Evolutionary conservation across 2,329 filamentous ascomycete genomes (phyloP).

Genomic region (Trichoderma atroviride): DNA sequence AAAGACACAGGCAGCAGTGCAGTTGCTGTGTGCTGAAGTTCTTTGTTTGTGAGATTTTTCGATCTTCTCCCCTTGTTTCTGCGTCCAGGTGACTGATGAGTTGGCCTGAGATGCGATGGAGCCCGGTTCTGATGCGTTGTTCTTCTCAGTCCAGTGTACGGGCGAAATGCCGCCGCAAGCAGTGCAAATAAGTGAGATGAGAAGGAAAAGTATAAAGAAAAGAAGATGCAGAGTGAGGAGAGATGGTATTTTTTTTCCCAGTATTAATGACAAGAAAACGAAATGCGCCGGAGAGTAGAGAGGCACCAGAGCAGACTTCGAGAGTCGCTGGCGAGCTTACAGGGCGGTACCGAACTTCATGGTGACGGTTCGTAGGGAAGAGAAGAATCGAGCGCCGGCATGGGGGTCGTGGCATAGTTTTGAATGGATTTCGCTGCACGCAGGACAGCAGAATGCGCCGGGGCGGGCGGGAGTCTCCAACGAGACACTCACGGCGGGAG

Average conservation of each 20-base stretch:
- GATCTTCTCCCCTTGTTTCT: background rate
- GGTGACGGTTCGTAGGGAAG: slow-evolving; percentile 53
- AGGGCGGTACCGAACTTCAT: slow-evolving; percentile 58
- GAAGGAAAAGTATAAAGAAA: slow-evolving; percentile 30
- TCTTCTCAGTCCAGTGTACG: slow-evolving; percentile 55
- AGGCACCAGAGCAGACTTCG: slow-evolving; percentile 56
- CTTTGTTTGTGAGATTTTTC: background rate
- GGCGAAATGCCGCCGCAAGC: slow-evolving; percentile 53
- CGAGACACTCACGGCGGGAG: slow-evolving; percentile 16
- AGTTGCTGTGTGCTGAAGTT: background rate
- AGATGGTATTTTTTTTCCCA: slow-evolving; percentile 33
- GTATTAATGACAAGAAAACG: slow-evolving; percentile 35
- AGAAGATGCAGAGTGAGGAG: slow-evolving; percentile 14
- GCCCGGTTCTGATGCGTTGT: slow-evolving; percentile 23
- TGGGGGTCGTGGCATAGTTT: slow-evolving; percentile 43
- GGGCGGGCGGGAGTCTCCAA: slow-evolving; percentile 20
- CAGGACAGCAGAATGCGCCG: slow-evolving; percentile 6
- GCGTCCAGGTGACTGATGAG: slow-evolving; percentile 5
- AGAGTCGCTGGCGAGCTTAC: slow-evolving; percentile 56
- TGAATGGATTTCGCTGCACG: slow-evolving; percentile 33
- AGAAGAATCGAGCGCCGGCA: slow-evolving; percentile 29
- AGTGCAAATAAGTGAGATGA: background rate
- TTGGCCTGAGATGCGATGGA: slow-evolving; percentile 19
- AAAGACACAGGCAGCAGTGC: slow-evolving; percentile 20
- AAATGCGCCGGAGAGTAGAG: slow-evolving; percentile 45